Percentiles rank a stretch among this genome's conserved stretches.
Conservation (phyloP, 2,329 filamentous ascomycete species). For the Rachicladosporium sp. region DNA sequence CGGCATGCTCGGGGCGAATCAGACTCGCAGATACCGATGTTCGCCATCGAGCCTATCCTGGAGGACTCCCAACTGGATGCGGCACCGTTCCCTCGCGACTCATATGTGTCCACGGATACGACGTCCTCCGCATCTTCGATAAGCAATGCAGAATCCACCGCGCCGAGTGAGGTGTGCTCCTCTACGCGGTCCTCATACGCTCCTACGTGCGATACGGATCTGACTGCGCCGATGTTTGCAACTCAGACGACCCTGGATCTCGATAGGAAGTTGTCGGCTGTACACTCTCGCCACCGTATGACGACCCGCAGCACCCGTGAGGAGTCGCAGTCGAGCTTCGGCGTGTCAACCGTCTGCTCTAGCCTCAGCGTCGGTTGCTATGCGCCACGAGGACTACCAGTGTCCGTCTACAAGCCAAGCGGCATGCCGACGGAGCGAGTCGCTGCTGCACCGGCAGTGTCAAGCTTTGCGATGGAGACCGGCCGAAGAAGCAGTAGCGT, state of each 20-base stretch:
- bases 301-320: conserved; percentile 5
- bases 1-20: too few species aligned
- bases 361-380: conserved; percentile 13
- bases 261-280: neutral
- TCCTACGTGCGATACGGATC: too few species aligned
- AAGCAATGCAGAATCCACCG: neutral
- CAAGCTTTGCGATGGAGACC: too few species aligned
- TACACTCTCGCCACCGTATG: too few species aligned
- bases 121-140: conserved; percentile 1
- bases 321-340: conserved; percentile 2
- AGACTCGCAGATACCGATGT: neutral
- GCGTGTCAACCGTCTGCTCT: neutral
- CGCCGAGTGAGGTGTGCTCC: neutral
- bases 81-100: conserved; percentile 3
- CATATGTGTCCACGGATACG: conserved; percentile 2
- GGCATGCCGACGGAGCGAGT: too few species aligned
- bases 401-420: too few species aligned
- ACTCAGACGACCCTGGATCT: neutral
- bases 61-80: conserved; percentile 5
- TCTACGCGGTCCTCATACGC: neutral
- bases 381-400: conserved; percentile 6
- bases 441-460: too few species aligned
- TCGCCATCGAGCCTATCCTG: conserved; percentile 3
- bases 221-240: neutral
- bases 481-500: too few species aligned